These are phyloP conservation scores for Talaromyces sp. DNA, from an alignment of 2,329 filamentous ascomycete species.

Conservation along the genomic window DNA sequence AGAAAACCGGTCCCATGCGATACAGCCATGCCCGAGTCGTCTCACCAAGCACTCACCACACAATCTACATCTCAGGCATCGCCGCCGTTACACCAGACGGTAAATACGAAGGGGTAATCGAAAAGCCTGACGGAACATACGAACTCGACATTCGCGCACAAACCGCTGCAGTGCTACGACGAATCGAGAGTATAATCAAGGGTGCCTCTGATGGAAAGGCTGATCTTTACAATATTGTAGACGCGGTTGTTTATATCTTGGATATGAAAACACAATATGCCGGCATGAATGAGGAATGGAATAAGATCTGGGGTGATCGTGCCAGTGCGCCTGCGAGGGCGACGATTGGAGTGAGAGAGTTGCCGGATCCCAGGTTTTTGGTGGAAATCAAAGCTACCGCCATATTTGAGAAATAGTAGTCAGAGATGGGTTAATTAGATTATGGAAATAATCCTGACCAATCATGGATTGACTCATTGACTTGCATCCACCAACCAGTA, in stretches of 20 bases:
- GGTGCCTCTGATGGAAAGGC: slow-evolving; percentile 37
- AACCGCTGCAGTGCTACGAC: slow-evolving; percentile 39
- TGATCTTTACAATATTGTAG: slow-evolving; percentile 39
- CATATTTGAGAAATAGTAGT: slow-evolving; percentile 3
- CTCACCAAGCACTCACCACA: slow-evolving; percentile 31
- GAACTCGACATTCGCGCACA: slow-evolving; percentile 37
- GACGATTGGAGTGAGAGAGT: slow-evolving; percentile 16
- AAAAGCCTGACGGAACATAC: slow-evolving; percentile 36
- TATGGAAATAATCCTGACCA: not conserved
- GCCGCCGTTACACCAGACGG: slow-evolving; percentile 36
- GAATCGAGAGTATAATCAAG: slow-evolving; percentile 40
- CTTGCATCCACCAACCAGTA: not conserved
- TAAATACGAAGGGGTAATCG: slow-evolving; percentile 34
- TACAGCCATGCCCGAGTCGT: slow-evolving; percentile 40
- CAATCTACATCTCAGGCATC: slow-evolving; percentile 43
- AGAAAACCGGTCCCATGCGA: slow-evolving; percentile 25
- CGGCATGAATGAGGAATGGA: slow-evolving; percentile 49
- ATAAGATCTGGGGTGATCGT: slow-evolving; percentile 41
- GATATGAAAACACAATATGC: slow-evolving; percentile 45
- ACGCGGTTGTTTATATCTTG: slow-evolving; percentile 42
- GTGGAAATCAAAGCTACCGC: slow-evolving; percentile 13
- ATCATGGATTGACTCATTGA: not conserved
- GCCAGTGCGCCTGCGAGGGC: slow-evolving; percentile 35
- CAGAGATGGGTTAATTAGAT: not conserved
- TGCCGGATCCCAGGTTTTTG: slow-evolving; percentile 10